Evolutionary conservation across 2,329 filamentous ascomycete species (phyloP), one percentile per base, ranked within the genome.

Genomic region (Phialophora verrucosa): DNA sequence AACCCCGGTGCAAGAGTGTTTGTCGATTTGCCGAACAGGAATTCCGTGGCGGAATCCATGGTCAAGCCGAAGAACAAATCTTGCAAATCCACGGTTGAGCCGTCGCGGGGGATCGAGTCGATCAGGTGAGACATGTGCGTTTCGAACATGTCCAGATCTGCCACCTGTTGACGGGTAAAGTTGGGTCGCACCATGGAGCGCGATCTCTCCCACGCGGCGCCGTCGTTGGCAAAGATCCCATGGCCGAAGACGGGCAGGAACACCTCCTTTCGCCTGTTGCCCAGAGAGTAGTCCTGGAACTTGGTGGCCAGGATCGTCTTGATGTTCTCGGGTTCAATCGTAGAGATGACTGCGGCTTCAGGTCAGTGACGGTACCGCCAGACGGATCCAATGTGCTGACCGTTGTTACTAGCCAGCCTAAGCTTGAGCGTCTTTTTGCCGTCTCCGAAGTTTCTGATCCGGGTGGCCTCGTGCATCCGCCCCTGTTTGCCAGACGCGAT

Each of bases 1-100:
- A 71, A 25, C 5, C 67, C 67, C 5, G 69, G 67, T 2, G 69
- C 67, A 25, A 71, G 67, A 3, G 66, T 65, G 35, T 68, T 67
- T 25, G 69, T 82, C 59, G 82, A 85, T 55, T 86, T 80, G 6
- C 89, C 89, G 55, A 91, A 88, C 4, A 91, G 77, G 69, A 91
- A 90, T 54, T 89, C 87, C 0, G 88, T 91, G 0, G 88, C 87
- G 0, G 87, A 85, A 67, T 91, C 88, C 20, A 91, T 81, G 0
- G 88, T 90, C 73, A 90, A 82, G 61, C 84, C 82, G 73, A 90
- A 90, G 73, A 90, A 88, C 8, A 69, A 49, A 11, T 84, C 82
- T 71, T 87, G 85, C 31, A 91, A 78, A 70, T 91, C 85, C 10
- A 90, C 82, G 0, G 81, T 82, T 1, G 79, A 76, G 55, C 88